Evolutionary conservation across 2,329 filamentous ascomycete species (phyloP).

Genomic region (Magnaporthiopsis poae): DNA sequence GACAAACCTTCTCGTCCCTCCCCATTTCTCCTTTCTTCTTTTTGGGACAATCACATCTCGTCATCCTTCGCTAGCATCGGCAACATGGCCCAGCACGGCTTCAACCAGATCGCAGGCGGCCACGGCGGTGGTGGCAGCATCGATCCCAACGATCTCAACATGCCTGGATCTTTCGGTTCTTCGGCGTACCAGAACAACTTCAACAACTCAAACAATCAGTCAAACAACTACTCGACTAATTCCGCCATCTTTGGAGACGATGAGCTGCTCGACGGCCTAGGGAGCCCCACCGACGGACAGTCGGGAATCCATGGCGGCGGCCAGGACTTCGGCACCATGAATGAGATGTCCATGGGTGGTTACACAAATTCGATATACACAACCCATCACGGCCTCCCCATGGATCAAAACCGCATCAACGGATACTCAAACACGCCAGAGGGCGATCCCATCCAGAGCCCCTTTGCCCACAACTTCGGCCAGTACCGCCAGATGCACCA

Average conservation of each 20-base stretch:
- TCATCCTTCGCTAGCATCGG: not conserved
- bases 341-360: conserved; percentile 43
- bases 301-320: conserved; percentile 41
- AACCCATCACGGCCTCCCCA: conserved; percentile 49
- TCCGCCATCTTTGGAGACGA: conserved; percentile 78
- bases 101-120: conserved; percentile 44
- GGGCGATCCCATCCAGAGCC: conserved; percentile 82
- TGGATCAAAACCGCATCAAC: conserved; percentile 61
- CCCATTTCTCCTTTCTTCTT: not conserved
- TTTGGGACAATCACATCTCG: not conserved
- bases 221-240: conserved; percentile 65
- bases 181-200: conserved; percentile 55
- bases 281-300: conserved; percentile 43
- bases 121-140: conserved; percentile 49
- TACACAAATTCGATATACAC: conserved; percentile 44
- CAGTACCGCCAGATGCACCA: conserved; percentile 64
- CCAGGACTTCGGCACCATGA: conserved; percentile 48
- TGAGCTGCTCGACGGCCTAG: conserved; percentile 69
- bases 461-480: conserved; percentile 67
- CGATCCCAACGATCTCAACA: conserved; percentile 76
- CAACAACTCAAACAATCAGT: conserved; percentile 44
- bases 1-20: not conserved
- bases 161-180: conserved; percentile 48
- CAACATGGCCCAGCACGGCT: conserved; percentile 46
- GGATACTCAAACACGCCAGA: conserved; percentile 88